Percentiles rank a stretch among this genome's conserved stretches.
Conservation (phyloP, 306 rosid species). For the Medicago arabica region DNA sequence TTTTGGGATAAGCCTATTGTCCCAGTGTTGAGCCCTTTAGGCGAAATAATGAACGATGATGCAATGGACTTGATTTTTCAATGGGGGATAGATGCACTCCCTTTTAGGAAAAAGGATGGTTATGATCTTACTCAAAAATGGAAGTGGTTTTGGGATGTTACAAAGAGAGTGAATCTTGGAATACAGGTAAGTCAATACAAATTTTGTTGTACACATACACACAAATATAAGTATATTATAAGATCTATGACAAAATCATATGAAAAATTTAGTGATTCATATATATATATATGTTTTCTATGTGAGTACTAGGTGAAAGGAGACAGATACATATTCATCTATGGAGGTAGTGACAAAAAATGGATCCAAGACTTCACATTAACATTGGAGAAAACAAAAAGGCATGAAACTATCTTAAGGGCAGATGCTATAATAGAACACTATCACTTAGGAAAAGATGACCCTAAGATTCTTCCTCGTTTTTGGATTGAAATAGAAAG, state of each 20-base stretch:
- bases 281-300: background rate
- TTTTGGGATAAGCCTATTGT: constrained; percentile 34
- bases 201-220: background rate
- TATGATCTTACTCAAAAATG: constrained; percentile 40
- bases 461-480: constrained; percentile 38
- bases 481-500: constrained; percentile 52
- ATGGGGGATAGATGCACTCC: constrained; percentile 51
- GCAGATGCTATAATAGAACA: constrained; percentile 44
- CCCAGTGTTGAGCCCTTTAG: constrained; percentile 33
- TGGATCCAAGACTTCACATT: constrained; percentile 36
- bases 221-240: too few species aligned
- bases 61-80: constrained; percentile 49
- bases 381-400: constrained; percentile 39
- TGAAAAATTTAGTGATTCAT: too few species aligned
- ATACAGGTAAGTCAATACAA: constrained; percentile 31
- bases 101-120: constrained; percentile 46
- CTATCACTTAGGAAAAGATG: constrained; percentile 41
- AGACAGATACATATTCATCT: constrained; percentile 47
- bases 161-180: constrained; percentile 43
- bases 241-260: too few species aligned
- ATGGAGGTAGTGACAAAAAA: constrained; percentile 45
- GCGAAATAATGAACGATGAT: constrained; percentile 34
- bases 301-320: constrained; percentile 39
- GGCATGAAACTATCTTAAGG: constrained; percentile 27
- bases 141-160: constrained; percentile 54